Percentiles rank a stretch among this genome's conserved stretches.
Evolutionary conservation across 768 basidiomycete species (phyloP).

Genomic region (Cyclocybe aegerita): DNA sequence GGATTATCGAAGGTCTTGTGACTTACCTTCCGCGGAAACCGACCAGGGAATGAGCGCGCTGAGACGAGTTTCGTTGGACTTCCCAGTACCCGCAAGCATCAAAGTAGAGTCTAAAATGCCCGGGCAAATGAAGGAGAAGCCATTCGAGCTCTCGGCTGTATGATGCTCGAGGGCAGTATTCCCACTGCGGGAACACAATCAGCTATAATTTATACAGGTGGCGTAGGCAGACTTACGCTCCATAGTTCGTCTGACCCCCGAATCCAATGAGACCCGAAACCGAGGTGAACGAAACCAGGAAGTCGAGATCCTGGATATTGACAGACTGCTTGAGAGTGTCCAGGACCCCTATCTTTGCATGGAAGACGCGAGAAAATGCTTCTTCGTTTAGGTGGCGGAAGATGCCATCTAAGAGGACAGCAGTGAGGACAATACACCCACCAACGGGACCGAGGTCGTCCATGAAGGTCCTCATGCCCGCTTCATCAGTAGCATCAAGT

Average conservation of each 20-base stretch:
- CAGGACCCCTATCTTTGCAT: conserved; percentile 27
- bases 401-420: conserved; percentile 27
- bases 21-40: conserved; percentile 13
- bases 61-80: conserved; percentile 7
- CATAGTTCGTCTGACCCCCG: conserved; percentile 38
- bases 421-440: conserved; percentile 32
- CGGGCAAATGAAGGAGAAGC: conserved; percentile 31
- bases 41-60: conserved; percentile 13
- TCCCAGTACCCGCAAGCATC: conserved; percentile 14
- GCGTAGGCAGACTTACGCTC: conserved; percentile 20
- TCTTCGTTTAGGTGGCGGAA: conserved; percentile 29
- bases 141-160: conserved; percentile 23
- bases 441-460: conserved; percentile 21
- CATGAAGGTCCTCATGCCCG: conserved; percentile 20
- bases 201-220: neutral
- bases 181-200: conserved; percentile 21
- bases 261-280: conserved; percentile 30
- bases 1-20: neutral
- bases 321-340: conserved; percentile 22
- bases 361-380: conserved; percentile 25
- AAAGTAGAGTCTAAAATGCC: conserved; percentile 25
- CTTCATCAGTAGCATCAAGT: conserved; percentile 25
- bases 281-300: conserved; percentile 33
- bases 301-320: conserved; percentile 29
- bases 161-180: conserved; percentile 30